Conservation (phyloP, 306 rosid genomes). For the Benincasa hispida region DNA sequence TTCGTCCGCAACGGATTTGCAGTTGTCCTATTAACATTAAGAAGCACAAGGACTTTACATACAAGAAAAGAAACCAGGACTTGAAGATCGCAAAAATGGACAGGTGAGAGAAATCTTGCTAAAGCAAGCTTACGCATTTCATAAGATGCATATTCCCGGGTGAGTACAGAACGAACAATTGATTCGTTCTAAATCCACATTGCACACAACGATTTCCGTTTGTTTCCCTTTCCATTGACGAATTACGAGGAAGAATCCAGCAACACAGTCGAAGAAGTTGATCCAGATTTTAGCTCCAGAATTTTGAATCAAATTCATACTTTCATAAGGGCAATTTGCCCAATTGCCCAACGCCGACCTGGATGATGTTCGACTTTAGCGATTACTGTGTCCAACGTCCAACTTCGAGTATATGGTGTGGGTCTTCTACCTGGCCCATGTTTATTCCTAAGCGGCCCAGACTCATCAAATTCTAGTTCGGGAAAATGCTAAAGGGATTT, state of each 20-base stretch:
- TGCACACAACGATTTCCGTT: constrained; percentile 57
- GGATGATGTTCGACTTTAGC: neutral
- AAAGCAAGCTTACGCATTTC: constrained; percentile 60
- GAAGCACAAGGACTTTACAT: neutral
- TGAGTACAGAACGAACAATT: constrained; percentile 70
- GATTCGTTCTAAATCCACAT: constrained; percentile 41
- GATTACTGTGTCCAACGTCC: neutral
- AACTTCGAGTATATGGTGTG: neutral
- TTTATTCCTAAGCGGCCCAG: neutral
- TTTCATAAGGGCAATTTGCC: neutral
- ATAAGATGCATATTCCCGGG: constrained; percentile 82
- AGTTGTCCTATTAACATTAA: constrained; percentile 38
- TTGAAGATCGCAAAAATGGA: neutral
- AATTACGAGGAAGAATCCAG: neutral
- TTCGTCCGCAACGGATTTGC: constrained; percentile 73
- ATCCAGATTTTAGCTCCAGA: neutral
- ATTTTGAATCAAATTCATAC: neutral
- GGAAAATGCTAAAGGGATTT: too few relatives aligned
- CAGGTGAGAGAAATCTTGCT: neutral
- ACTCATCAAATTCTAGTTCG: too few relatives aligned
- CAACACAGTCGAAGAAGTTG: neutral
- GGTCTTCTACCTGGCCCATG: neutral
- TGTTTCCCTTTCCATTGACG: constrained; percentile 4
- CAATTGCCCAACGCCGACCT: neutral
- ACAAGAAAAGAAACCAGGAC: neutral